Base-by-base conservation (phyloP, 768 basidiomycete genomes). In the Russula vinacea region DNA sequence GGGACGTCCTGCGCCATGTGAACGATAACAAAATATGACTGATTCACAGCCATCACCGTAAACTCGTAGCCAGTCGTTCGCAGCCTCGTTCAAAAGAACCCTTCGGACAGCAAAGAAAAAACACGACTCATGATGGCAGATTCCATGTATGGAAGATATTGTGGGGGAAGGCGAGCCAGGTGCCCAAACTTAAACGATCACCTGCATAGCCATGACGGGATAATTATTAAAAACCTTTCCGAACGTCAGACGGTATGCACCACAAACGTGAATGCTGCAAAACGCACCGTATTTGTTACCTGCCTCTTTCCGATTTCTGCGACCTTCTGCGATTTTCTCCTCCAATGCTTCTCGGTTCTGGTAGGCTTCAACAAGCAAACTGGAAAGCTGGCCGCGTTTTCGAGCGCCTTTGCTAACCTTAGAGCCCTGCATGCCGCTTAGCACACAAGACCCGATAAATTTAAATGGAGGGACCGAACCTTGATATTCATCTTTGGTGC, bases 261-360 rank as follows among this genome's bases (percentile, higher is more conserved):
- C 47, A 42, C 11, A 40, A 29, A 19, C 35, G 1, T 17, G 59
- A 35, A 9, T 22, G 50, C 5, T 61, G 47, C n/a, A 19, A 47
- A 26, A 76, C 81, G 64, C 69, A 88, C 92, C 92, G 69, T 94
- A 94, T 81, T 94, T 94, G 75, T 91, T 93, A 11, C 92, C 92
- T 0, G 92, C 91, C 71, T 92, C 90, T 73, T 94, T 94, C 66
- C 91, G 81, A 70, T 94, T 94, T 65, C 89, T 79, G 66, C 86
- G 81, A 2, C 87, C 91, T 74, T 92, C 85, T 0, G 92, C 92
- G 68, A 94, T 91, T 76, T 76, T 85, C 64, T 92, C 91, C 73
- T 94, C 92, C 67, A 94, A 70, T 0, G 83, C 85, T 58, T 92
- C 92, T 37, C 92, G 84, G 70, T 94, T 94, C 71, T 85, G 75